phyloP scores from a whole-genome alignment of 768 basidiomycete species.

The Naganishia vishniacii region DNA sequence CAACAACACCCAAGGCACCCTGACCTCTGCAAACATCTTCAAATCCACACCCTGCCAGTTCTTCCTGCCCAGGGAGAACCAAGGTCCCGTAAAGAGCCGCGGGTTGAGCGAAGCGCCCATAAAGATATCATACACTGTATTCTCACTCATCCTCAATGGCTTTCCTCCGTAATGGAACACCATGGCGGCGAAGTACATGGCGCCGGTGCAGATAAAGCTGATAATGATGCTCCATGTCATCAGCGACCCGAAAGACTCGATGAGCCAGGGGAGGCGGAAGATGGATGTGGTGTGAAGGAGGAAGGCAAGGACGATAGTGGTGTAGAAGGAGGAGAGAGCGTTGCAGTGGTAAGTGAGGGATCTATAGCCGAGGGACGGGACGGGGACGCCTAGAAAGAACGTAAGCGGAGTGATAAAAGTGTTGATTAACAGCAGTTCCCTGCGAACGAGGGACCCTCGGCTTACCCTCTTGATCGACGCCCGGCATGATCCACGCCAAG shows the following conservation, averaged over 20 bases:
- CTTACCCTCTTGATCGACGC: conserved; percentile 73
- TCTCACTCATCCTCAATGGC: conserved; percentile 89
- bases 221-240: conserved; percentile 94
- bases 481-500: conserved; percentile 84
- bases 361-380: conserved; percentile 87
- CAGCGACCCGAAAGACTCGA: conserved; percentile 90
- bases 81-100: conserved; percentile 54
- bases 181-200: conserved; percentile 73
- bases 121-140: conserved; percentile 87
- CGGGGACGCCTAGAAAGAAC: conserved; percentile 62
- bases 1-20: conserved; percentile 93
- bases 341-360: conserved; percentile 96
- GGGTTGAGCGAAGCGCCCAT: conserved; percentile 96
- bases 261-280: conserved; percentile 88
- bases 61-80: conserved; percentile 21
- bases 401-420: background rate
- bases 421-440: background rate
- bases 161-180: conserved; percentile 59
- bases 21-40: conserved; percentile 98
- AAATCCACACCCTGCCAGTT: conserved; percentile 69
- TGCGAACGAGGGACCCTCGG: background rate
- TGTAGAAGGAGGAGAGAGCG: conserved; percentile 76
- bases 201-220: conserved; percentile 73
- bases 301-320: conserved; percentile 68
- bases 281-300: conserved; percentile 69